Base-by-base conservation (phyloP, 2,329 filamentous ascomycete species). In the Pseudocercospora eumusae region DNA sequence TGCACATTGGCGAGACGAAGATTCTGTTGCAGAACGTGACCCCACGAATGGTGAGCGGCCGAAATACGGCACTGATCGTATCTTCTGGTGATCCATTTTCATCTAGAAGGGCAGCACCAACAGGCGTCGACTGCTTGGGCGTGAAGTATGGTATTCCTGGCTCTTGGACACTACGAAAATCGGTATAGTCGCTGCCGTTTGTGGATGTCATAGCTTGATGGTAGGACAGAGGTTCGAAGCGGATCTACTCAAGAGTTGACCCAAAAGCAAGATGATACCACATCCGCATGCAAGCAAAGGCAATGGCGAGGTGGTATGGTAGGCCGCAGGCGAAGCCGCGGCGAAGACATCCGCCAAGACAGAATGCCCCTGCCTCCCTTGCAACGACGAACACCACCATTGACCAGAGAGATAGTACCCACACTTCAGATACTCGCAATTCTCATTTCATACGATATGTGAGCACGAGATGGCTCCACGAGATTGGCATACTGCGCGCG, bases 1-100 rank as follows among this genome's bases (percentile, higher is more conserved):
- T 58, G 56, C 56, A 58, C 56, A 58, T 58, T 9, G 56, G 56
- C 27, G 56, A 58, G 23, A 58, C 56, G n/a, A 58, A 58, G 20
- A 58, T 58, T 27, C 56, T 42, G 18, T 58, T 58, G 44, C 56
- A 58, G 56, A 58, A 58, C 18, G 27, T 58, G 23, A 50, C 23
- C 1, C 56, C 56, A 36, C 56, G 56, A 18, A 58, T 50, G 1
- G n/a, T 58, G 3, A 52, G 47, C 25, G 47, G 47, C 20, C 47
- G 47, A 18, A 27, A 52, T 1, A 52, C 25, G 11, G 47, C 18
- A 52, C 25, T 52, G 25, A 52, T 52, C 3, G 47, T 18, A 11
- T 52, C n/a, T 3, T 25, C 21, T 27, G 9, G 4, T 1, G 8
- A 13, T 15, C 20, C 47, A 31, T 52, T 31, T 1, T 28, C 3